Evolutionary conservation across 768 basidiomycete genomes (phyloP), one percentile per base, ranked within the genome.

Genomic region (Trametes punicea): DNA sequence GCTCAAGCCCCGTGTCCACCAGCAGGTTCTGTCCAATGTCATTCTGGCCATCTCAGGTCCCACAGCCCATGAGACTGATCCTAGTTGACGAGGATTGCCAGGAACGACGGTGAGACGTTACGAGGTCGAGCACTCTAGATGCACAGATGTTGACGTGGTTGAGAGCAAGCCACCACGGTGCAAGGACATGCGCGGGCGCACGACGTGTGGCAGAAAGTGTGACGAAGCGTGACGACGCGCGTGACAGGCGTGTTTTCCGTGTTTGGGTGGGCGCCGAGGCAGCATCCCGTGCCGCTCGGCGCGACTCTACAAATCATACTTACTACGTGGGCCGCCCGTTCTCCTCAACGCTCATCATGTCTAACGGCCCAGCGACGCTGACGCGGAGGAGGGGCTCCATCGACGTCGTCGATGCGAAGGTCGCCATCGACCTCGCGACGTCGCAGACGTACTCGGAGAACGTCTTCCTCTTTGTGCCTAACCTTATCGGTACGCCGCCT

Each of bases 391-490:
- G 77, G 50, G 73, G 70, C 36, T 83, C 88, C 7, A 77, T 88
- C 48, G 84, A 86, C 60, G 76, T 88, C 25, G 84, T 92, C 51
- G 88, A 92, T 70, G 88, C 91, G 54, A 90, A 91, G 67, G 81
- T 84, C 55, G 92, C 90, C 8, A 85, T 94, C 27, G 91, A 91
- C 69, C 82, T 93, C 46, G 92, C 92, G 25, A 93, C 89, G 11
- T 85, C 85, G 13, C 90, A 92, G 72, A 77, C 84, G 0, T 90
- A 90, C 63, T 87, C 90, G 31, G 97, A 99, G 76, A 98, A 98
- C 71, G 89, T 98, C 62, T 99, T 96, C 71, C 82, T 98, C 48
- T 99, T 98, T 74, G 82, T 94, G 15, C 95, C 97, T 34, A 99
- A 99, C 73, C 77, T 99, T 66, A 98, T 99, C 69, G 96, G 93